Base-by-base conservation (phyloP, 2,329 filamentous ascomycete species). In the Botryotinia narcissicola region DNA sequence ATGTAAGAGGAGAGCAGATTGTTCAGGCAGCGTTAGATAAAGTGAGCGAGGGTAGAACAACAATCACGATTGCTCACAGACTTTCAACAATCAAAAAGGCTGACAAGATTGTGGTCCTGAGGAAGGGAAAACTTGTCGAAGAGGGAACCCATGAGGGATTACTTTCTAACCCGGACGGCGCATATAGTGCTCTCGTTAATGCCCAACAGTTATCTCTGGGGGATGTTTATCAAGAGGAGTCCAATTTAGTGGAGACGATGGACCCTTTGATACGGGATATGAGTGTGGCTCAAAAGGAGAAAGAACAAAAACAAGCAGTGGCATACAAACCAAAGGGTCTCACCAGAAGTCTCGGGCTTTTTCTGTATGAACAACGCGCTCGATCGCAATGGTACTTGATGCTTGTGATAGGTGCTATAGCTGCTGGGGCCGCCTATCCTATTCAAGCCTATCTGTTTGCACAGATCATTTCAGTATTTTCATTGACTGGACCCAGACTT, bases 11-110 rank as follows among this genome's bases (percentile, higher is more conserved):
- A 14, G 84, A 85, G 62, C 80, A 83, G 40, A 83, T 87, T 44
- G 88, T 90, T 0, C 88, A 89, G 77, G 81, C 83, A 44, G 87
- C 87, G 0, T 82, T 90, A 25, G 85, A 87, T 74, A 82, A 83
- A n/a, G 84, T 90, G 1, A 88, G 87, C 0, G 81, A 84, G 62
- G 85, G 86, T 60, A 83, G 89, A 2, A 98, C 95, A 0, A 97
- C 95, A 2, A 97, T 98, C 77, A 93, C 94, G 6, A 97, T 98
- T 81, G 95, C 95, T 64, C 95, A 98, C 83, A 91, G 95, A 77
- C 86, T 98, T 16, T 97, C 94, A 1, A 98, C 95, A 83, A 86
- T 94, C 77, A 91, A 90, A 80, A 89, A 92, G 75, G 93, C 93
- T 3, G 91, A 97, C 78, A 88, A 90, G 51, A 96, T 97, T 72